Conservation (phyloP, 2,329 filamentous ascomycete species). For the Arthroderma sp. region DNA sequence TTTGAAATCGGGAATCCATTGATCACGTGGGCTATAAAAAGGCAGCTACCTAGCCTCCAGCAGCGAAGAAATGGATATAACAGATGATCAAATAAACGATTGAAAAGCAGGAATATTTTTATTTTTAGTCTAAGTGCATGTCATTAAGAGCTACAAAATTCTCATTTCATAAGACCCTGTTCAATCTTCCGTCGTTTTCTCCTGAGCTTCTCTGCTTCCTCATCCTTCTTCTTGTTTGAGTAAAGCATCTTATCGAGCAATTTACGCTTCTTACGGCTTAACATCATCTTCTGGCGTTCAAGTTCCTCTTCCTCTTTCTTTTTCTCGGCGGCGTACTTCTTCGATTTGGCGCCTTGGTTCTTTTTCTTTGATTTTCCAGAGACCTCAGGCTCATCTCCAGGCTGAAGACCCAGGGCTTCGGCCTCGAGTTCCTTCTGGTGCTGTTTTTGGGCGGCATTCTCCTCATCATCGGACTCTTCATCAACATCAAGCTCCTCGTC, state of each 20-base stretch:
- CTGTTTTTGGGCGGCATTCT: conserved; percentile 50
- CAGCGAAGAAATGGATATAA: neutral
- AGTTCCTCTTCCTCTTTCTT: conserved; percentile 69
- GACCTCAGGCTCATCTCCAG: conserved; percentile 35
- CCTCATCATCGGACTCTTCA: conserved; percentile 45
- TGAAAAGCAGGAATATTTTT: neutral
- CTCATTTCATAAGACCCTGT: conserved; percentile 32
- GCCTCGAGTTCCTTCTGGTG: conserved; percentile 88
- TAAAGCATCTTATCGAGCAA: conserved; percentile 95
- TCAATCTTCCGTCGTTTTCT: conserved; percentile 86
- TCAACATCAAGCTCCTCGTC: conserved; percentile 35
- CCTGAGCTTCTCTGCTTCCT: conserved; percentile 74
- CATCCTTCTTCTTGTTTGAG: conserved; percentile 85
- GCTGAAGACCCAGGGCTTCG: conserved; percentile 61
- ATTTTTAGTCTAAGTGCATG: neutral
- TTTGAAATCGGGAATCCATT: neutral
- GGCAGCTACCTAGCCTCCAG: neutral
- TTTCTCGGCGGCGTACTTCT: conserved; percentile 56
- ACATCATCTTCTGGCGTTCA: conserved; percentile 93
- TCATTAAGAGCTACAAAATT: conserved; percentile 10
- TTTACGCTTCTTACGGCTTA: conserved; percentile 95
- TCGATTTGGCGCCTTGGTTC: conserved; percentile 56
- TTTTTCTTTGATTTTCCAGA: conserved; percentile 46
- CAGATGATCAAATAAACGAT: neutral
- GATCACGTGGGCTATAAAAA: neutral